Base-by-base conservation (phyloP, 2,329 filamentous ascomycete species). In the Colletotrichum lini region DNA sequence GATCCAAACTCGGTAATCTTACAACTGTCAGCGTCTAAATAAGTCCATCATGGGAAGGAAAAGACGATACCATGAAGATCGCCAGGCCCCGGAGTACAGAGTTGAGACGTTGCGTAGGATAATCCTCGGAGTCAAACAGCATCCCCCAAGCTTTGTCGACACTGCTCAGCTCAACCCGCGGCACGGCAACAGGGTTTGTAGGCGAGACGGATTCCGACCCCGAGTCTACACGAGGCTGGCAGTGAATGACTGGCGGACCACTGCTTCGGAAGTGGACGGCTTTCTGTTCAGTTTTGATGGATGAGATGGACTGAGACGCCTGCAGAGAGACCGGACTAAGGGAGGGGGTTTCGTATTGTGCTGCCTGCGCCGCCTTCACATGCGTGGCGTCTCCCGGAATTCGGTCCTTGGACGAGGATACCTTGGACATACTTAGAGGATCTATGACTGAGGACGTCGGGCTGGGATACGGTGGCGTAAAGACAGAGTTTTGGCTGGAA, bases 71-170 rank as follows among this genome's bases (percentile, higher is more conserved):
- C 76, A 97, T 83, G 78, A 94, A 91, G 65, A 90, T 86, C 15
- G 93, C 94, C 67, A 97, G 84, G 0, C 93, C 93, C 66, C 90
- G 86, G 59, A 97, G 82, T 49, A 96, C 90, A 74, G 95, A 89
- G 0, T 89, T 88, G 18, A 96, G 85, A 62, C 93, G 86, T 58
- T 85, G 80, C 0, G 94, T 95, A 1, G 93, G 90, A 67, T 88
- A 86, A 0, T 91, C 92, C 38, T 90, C 85, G 3, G 85, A 83
- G 57, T 93, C 90, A 77, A 97, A 97, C 3, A 97, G 80, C 12
- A 85, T 85, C 7, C 93, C 92, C 94, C 94, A 97, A 77, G 91
- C 91, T 77, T 88, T 89, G 78, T 95, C 93, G 38, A 93, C 80
- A 2, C 88, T 88, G 1, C 88, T 91, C 72, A 86, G 79, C 70